Evolutionary conservation across 805 yeast genomes (phyloP).

Genomic region (Metschnikowia peoriensis): DNA sequence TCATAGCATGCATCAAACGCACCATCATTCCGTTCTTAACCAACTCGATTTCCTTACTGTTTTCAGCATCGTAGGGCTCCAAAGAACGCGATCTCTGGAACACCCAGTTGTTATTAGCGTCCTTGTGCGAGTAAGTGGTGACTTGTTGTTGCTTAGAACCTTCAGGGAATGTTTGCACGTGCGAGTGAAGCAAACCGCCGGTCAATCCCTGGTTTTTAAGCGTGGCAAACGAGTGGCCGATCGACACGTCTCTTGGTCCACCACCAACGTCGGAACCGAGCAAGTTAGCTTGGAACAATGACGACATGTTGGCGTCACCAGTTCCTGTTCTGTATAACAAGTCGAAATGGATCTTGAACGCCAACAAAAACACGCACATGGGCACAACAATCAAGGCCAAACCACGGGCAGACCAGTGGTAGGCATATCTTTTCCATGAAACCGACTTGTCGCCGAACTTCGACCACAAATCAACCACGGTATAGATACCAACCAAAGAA

Average conservation of each 20-base stretch:
- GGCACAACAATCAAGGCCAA: constrained; percentile 67
- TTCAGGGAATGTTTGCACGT: constrained; percentile 45
- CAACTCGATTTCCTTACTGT: constrained; percentile 31
- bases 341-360: constrained; percentile 75
- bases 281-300: constrained; percentile 78
- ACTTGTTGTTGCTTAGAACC: constrained; percentile 50
- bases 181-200: constrained; percentile 48
- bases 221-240: constrained; percentile 47
- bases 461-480: constrained; percentile 83
- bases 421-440: constrained; percentile 47
- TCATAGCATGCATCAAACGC: constrained; percentile 60
- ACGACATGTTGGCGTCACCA: constrained; percentile 79
- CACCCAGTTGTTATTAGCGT: constrained; percentile 43
- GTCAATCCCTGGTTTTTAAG: constrained; percentile 43
- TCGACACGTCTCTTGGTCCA: constrained; percentile 64
- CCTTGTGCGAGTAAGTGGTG: constrained; percentile 47
- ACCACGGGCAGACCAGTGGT: constrained; percentile 68
- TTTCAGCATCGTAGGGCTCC: constrained; percentile 30
- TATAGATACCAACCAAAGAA: constrained; percentile 83
- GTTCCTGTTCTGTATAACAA: constrained; percentile 71
- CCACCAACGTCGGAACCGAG: constrained; percentile 63
- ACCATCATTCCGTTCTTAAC: constrained; percentile 59
- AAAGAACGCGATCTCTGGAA: constrained; percentile 49
- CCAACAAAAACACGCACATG: constrained; percentile 54
- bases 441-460: constrained; percentile 68